Conservation (phyloP, 495 filamentous ascomycete species). For the Neurospora sp. region DNA sequence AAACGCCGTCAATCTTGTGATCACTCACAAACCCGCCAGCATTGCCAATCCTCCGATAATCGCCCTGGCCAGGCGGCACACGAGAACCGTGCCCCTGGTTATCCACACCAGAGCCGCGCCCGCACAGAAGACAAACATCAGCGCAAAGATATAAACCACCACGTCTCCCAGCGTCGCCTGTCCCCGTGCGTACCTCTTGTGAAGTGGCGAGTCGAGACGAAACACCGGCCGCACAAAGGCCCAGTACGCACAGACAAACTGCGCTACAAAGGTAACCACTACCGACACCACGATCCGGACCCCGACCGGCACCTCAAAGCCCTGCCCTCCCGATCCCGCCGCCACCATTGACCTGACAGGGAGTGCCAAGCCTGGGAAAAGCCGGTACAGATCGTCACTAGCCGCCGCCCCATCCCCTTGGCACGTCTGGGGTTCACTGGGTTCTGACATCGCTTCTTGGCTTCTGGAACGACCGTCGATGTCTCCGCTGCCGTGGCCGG, state of each 20-base stretch:
- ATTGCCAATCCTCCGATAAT: constrained; percentile 6
- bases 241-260: constrained; percentile 17
- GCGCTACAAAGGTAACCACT: not conserved
- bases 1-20: not conserved
- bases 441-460: not conserved
- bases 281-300: constrained; percentile 1
- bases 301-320: not conserved
- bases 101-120: constrained; percentile 8
- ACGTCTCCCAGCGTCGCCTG: constrained; percentile 15
- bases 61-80: constrained; percentile 1
- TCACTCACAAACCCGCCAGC: constrained; percentile 11
- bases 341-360: not conserved
- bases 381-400: not conserved
- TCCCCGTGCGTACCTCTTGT: constrained; percentile 7
- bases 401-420: not conserved
- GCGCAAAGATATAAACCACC: constrained; percentile 12
- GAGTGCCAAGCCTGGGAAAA: not conserved
- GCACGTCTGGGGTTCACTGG: not conserved
- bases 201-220: constrained; percentile 16
- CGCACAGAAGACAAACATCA: constrained; percentile 11
- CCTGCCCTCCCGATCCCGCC: not conserved
- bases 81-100: constrained; percentile 8
- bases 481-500: constrained; percentile 8
- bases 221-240: constrained; percentile 19
- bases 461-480: constrained; percentile 8